Evolutionary conservation across 2,329 filamentous ascomycete genomes (phyloP).

Genomic region (Camillea tinctor): DNA sequence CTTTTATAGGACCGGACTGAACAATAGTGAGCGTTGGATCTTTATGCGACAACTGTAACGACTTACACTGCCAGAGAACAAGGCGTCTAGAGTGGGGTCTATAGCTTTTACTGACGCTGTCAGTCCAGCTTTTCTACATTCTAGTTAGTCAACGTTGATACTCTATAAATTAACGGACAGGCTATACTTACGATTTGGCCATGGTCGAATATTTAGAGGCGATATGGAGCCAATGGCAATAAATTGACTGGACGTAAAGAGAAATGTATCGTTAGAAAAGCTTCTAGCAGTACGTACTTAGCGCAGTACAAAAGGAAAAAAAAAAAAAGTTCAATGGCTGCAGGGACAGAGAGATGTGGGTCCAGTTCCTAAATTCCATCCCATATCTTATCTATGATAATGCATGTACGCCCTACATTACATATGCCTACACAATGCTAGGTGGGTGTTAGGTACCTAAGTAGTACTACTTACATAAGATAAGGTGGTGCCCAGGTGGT

Average conservation of each 20-base stretch:
- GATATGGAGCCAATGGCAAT: not conserved
- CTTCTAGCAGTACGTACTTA: not conserved
- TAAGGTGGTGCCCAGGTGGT: too few relatives aligned
- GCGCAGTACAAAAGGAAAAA: not conserved
- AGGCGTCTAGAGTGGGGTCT: slow-evolving; percentile 66
- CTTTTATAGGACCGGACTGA: slow-evolving; percentile 52
- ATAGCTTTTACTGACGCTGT: slow-evolving; percentile 53
- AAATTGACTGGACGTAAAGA: not conserved
- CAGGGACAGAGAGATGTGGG: not conserved
- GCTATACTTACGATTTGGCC: slow-evolving; percentile 30
- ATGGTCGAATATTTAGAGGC: slow-evolving; percentile 18
- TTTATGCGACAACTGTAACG: slow-evolving; percentile 5
- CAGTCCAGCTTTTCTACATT: slow-evolving; percentile 40
- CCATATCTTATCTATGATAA: not conserved
- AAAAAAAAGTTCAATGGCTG: slow-evolving; percentile 1
- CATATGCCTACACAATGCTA: not conserved
- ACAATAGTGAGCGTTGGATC: slow-evolving; percentile 5
- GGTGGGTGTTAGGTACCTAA: not conserved
- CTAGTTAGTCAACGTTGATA: slow-evolving; percentile 13
- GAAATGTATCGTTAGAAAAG: not conserved
- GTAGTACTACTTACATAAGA: too few relatives aligned
- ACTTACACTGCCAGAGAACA: slow-evolving; percentile 73
- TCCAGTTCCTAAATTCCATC: not conserved
- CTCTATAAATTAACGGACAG: not conserved
- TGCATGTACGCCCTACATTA: not conserved